These are phyloP conservation scores for Protostelium mycophagum DNA, from an alignment of 78 protist genomes.

Conservation along the genomic window DNA sequence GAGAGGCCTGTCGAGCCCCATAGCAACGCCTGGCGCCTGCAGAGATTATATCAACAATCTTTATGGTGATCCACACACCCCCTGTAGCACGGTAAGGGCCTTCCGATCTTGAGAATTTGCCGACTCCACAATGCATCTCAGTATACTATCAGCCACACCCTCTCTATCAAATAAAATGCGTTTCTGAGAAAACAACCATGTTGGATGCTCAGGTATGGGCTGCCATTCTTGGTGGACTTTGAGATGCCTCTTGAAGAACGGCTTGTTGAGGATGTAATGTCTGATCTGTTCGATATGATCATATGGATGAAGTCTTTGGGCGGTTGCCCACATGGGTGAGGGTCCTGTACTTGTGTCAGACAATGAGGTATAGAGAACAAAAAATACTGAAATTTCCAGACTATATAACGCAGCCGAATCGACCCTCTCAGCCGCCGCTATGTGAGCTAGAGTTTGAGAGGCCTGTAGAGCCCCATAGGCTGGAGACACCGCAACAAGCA, in stretches of 20 bases:
- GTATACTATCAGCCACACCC: background rate
- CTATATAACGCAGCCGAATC: background rate
- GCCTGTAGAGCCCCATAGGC: no score
- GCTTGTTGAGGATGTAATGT: background rate
- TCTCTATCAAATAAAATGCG: background rate
- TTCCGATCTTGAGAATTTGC: background rate
- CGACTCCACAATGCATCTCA: background rate
- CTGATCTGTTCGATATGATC: background rate
- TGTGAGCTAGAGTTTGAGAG: background rate
- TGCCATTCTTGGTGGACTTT: background rate
- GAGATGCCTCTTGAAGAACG: background rate
- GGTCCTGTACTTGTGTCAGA: background rate
- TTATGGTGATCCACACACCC: background rate
- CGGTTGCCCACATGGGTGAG: background rate
- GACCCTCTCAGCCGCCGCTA: background rate
- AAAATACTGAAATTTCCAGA: no score
- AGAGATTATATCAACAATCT: background rate
- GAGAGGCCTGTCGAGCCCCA: no score
- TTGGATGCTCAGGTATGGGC: slow-evolving; percentile 2
- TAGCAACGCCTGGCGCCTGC: slow-evolving; percentile 1
- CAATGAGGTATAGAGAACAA: background rate
- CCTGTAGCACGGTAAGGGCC: background rate
- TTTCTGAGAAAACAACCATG: background rate
- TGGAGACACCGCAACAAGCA: background rate
- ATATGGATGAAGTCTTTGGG: background rate